phyloP scores from a whole-genome alignment of 257 asterid genomes.

The Solanum acaule region DNA sequence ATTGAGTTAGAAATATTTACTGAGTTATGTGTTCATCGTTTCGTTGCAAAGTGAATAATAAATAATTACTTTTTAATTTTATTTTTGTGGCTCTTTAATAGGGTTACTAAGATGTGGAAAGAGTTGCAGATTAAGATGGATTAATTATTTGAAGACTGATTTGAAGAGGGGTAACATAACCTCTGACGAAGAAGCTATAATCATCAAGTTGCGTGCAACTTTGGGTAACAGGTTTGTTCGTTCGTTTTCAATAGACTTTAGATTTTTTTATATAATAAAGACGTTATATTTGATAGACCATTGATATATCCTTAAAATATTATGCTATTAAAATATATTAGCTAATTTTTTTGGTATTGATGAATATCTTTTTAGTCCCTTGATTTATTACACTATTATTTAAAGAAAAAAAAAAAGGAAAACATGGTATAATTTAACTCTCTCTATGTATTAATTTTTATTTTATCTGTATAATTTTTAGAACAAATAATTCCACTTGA shows the following conservation, averaged over 20 bases:
- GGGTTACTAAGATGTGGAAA: conserved; percentile 81
- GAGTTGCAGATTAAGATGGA: conserved; percentile 88
- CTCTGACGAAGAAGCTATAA: conserved; percentile 47
- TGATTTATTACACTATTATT: not conserved
- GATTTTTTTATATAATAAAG: too few relatives aligned
- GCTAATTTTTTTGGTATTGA: not conserved
- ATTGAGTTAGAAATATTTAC: not conserved
- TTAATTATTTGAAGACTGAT: conserved; percentile 72
- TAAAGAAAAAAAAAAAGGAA: too few relatives aligned
- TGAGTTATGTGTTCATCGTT: not conserved
- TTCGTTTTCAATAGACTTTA: too few relatives aligned
- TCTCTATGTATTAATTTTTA: too few relatives aligned
- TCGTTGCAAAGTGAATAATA: not conserved
- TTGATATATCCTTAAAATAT: not conserved
- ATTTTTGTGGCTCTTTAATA: not conserved
- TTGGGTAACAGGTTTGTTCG: conserved; percentile 63
- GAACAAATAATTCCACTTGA: not conserved
- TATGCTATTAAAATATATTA: not conserved
- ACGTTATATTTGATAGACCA: not conserved
- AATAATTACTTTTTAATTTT: not conserved
- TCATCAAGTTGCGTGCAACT: conserved; percentile 63
- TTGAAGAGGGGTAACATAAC: conserved; percentile 80
- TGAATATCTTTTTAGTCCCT: not conserved
- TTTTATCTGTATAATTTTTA: too few relatives aligned
- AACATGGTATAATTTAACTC: too few relatives aligned